Percentiles rank a stretch among this genome's conserved stretches.
phyloP scores from a whole-genome alignment of 2,329 filamentous ascomycete genomes.

The Ceratocystis eucalypticola region DNA sequence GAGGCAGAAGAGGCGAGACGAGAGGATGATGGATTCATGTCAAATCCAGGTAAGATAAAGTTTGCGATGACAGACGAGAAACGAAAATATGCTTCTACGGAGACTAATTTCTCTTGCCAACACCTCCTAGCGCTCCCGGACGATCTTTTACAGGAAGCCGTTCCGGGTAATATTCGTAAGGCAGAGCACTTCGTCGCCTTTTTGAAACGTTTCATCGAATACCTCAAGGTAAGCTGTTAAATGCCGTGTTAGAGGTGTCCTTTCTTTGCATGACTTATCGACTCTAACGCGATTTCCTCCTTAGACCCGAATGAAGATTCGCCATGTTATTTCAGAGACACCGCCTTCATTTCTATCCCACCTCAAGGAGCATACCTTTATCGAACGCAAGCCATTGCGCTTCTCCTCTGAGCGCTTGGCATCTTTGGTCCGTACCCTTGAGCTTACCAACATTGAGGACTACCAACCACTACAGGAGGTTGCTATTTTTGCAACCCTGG shows the following conservation, averaged over 20 bases:
- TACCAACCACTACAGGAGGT: constrained; percentile 95
- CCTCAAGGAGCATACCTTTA: constrained; percentile 90
- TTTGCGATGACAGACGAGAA: background rate
- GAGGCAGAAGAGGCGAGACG: constrained; percentile 80
- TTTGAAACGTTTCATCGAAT: constrained; percentile 92
- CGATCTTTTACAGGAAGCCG: constrained; percentile 86
- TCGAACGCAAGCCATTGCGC: constrained; percentile 84
- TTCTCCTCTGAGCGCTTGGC: constrained; percentile 94
- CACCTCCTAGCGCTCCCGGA: constrained; percentile 56
- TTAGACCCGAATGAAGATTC: constrained; percentile 90
- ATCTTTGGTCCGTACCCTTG: constrained; percentile 83
- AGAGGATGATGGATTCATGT: constrained; percentile 78
- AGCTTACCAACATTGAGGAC: constrained; percentile 95
- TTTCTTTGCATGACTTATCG: background rate
- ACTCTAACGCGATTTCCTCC: background rate
- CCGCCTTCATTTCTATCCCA: constrained; percentile 87
- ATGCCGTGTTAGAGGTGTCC: background rate
- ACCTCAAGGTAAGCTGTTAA: constrained; percentile 50
- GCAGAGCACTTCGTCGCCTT: constrained; percentile 95
- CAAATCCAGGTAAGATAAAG: constrained; percentile 52
- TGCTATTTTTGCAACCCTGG: constrained; percentile 89
- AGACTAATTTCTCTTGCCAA: background rate
- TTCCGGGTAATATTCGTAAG: constrained; percentile 88
- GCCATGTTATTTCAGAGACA: constrained; percentile 93
- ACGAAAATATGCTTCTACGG: background rate